phyloP scores from a whole-genome alignment of 1,139 yeast genomes.

The Candida freyschussii region DNA sequence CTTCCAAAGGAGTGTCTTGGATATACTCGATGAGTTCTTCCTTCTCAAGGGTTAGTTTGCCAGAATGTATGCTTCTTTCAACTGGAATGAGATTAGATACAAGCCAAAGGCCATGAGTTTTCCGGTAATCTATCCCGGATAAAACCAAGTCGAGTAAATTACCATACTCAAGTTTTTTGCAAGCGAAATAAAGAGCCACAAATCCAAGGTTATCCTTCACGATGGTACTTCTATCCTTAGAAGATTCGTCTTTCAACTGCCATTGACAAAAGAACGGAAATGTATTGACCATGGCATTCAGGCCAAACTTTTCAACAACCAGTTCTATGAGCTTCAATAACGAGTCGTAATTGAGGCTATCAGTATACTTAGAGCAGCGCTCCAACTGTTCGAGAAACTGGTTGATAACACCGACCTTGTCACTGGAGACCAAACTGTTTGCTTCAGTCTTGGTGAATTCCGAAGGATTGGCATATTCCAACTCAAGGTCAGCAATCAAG shows the following conservation, averaged over 20 bases:
- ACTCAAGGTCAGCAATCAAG: constrained; percentile 13
- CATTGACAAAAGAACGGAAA: constrained; percentile 46
- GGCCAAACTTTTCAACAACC: constrained; percentile 37
- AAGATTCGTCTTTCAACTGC: constrained; percentile 27
- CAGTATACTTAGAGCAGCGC: constrained; percentile 4
- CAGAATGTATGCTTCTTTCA: constrained; percentile 6
- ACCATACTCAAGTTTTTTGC: constrained; percentile 9
- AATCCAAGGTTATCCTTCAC: constrained; percentile 22
- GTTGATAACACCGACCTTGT: constrained; percentile 19
- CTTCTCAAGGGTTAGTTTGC: constrained; percentile 11
- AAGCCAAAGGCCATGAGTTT: constrained; percentile 14
- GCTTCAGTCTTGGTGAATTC: constrained; percentile 26
- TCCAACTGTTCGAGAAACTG: constrained; percentile 27
- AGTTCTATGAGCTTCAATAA: constrained; percentile 31
- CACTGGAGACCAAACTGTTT: constrained; percentile 27
- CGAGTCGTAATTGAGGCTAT: constrained; percentile 25
- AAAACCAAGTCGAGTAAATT: constrained; percentile 13
- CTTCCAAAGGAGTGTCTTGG: constrained; percentile 7
- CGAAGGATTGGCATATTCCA: constrained; percentile 23
- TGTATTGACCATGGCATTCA: constrained; percentile 43
- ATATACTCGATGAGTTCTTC: constrained; percentile 5
- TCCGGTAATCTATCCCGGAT: constrained; percentile 21
- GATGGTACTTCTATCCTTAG: constrained; percentile 3
- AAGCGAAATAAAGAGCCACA: constrained; percentile 12
- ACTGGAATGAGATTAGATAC: constrained; percentile 11